Conservation (phyloP, 495 filamentous ascomycete species). For the Aspergillus saccharolyticus region DNA sequence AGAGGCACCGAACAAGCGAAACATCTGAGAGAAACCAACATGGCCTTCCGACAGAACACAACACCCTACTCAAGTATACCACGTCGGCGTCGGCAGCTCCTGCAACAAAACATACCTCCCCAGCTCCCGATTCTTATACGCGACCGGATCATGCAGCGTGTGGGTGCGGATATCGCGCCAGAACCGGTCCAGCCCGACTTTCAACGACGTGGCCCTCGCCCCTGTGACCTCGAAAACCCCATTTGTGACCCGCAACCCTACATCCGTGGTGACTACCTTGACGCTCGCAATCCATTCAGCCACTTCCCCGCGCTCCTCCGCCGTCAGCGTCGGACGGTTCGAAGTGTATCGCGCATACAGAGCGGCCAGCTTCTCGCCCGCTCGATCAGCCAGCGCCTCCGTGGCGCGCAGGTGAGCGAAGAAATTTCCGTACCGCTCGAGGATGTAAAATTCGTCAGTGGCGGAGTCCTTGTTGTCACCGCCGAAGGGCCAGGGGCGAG, state of each 20-base stretch:
- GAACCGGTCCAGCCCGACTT: slow-evolving; percentile 54
- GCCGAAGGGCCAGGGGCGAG: slow-evolving; percentile 56
- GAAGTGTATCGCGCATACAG: slow-evolving; percentile 35
- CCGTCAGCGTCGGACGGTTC: slow-evolving; percentile 36
- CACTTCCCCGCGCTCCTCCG: slow-evolving; percentile 46
- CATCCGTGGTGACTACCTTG: slow-evolving; percentile 57
- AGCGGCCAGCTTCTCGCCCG: slow-evolving; percentile 38
- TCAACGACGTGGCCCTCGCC: slow-evolving; percentile 46
- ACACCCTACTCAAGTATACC: slow-evolving; percentile 47
- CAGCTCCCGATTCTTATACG: slow-evolving; percentile 56
- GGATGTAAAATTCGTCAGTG: slow-evolving; percentile 59
- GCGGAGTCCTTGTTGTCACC: slow-evolving; percentile 48
- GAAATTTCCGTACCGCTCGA: slow-evolving; percentile 56
- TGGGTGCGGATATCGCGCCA: slow-evolving; percentile 59
- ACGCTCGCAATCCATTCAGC: slow-evolving; percentile 56
- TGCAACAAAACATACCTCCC: slow-evolving; percentile 48
- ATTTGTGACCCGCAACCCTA: slow-evolving; percentile 47
- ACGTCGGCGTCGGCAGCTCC: slow-evolving; percentile 50
- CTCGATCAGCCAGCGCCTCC: slow-evolving; percentile 50
- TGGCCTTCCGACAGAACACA: too few relatives aligned
- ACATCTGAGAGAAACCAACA: too few relatives aligned
- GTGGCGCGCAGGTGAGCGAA: slow-evolving; percentile 53
- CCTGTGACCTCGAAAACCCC: slow-evolving; percentile 59
- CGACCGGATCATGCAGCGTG: slow-evolving; percentile 57
- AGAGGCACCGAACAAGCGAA: too few relatives aligned